Evolutionary conservation across 495 filamentous ascomycete genomes (phyloP).

Genomic region (Parathielavia hyrcaniae): DNA sequence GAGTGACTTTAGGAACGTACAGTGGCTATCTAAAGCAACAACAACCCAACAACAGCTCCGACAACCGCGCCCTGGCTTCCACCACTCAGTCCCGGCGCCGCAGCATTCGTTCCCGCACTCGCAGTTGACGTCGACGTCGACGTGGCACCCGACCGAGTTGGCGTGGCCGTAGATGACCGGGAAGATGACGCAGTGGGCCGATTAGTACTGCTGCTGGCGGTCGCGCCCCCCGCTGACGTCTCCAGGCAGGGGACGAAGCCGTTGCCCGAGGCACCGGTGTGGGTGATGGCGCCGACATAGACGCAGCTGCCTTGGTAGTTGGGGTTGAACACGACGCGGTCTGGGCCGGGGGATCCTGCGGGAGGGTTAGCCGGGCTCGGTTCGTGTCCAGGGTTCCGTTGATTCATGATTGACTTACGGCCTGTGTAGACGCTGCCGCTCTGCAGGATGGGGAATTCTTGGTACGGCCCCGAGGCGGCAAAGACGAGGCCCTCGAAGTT

Average conservation of each 20-base stretch:
- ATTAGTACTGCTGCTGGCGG: neutral
- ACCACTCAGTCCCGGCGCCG: neutral
- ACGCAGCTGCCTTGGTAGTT: slow-evolving; percentile 10
- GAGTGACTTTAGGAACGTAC: neutral
- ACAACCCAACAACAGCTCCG: slow-evolving; percentile 2
- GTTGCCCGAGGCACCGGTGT: slow-evolving; percentile 22
- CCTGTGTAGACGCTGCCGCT: slow-evolving; percentile 10
- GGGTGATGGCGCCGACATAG: slow-evolving; percentile 30
- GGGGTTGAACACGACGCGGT: slow-evolving; percentile 26
- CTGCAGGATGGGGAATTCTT: slow-evolving; percentile 29
- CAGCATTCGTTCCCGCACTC: neutral
- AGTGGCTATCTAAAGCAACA: neutral
- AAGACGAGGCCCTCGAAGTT: slow-evolving; percentile 25
- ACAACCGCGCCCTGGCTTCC: neutral
- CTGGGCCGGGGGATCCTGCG: slow-evolving; percentile 23
- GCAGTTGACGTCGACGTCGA: neutral
- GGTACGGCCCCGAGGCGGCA: slow-evolving; percentile 18
- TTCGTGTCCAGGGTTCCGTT: too few relatives aligned
- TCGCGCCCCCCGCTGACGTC: neutral
- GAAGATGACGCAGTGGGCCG: neutral
- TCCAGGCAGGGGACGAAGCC: slow-evolving; percentile 20
- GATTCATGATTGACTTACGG: neutral
- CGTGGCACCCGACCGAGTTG: neutral
- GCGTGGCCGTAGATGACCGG: neutral
- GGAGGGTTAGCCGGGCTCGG: neutral